These are phyloP conservation scores for Jatropha curcas DNA, from an alignment of 345 rosid genomes.

Conservation along the genomic window DNA sequence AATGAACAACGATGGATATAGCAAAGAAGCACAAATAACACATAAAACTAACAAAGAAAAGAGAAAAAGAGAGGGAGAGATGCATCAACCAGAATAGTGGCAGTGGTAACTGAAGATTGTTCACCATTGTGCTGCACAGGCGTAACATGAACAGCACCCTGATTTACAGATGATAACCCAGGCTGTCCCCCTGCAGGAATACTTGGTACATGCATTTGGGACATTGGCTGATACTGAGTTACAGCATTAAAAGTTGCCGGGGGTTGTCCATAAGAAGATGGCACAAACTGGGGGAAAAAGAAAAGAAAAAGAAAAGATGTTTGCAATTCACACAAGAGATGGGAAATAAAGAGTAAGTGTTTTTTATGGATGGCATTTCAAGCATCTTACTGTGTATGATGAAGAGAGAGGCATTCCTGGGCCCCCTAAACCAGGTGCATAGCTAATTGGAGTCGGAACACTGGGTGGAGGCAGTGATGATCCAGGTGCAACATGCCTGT, in stretches of 20 bases:
- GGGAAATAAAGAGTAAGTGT: constrained; percentile 21
- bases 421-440: constrained; percentile 54
- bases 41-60: constrained; percentile 5
- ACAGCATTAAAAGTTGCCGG: constrained; percentile 40
- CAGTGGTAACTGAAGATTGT: constrained; percentile 42
- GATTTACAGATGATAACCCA: constrained; percentile 41
- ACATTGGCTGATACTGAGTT: constrained; percentile 50
- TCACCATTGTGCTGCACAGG: constrained; percentile 45
- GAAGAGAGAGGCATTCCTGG: constrained; percentile 59
- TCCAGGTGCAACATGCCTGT: constrained; percentile 49
- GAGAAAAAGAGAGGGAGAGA: constrained; percentile 9
- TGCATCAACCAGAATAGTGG: constrained; percentile 40
- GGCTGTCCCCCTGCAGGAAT: constrained; percentile 56
- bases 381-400: constrained; percentile 59
- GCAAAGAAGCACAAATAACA: constrained; percentile 4
- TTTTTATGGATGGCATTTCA: constrained; percentile 3
- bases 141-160: constrained; percentile 36
- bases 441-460: constrained; percentile 50
- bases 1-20: not conserved
- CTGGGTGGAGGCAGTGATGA: constrained; percentile 51
- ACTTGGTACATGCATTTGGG: constrained; percentile 51
- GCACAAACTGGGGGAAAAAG: constrained; percentile 53
- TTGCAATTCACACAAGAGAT: constrained; percentile 17
- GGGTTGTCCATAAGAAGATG: constrained; percentile 53
- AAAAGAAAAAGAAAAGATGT: constrained; percentile 16